These are phyloP conservation scores for Penicillium canariense DNA, from an alignment of 495 filamentous ascomycete genomes.

Conservation along the genomic window DNA sequence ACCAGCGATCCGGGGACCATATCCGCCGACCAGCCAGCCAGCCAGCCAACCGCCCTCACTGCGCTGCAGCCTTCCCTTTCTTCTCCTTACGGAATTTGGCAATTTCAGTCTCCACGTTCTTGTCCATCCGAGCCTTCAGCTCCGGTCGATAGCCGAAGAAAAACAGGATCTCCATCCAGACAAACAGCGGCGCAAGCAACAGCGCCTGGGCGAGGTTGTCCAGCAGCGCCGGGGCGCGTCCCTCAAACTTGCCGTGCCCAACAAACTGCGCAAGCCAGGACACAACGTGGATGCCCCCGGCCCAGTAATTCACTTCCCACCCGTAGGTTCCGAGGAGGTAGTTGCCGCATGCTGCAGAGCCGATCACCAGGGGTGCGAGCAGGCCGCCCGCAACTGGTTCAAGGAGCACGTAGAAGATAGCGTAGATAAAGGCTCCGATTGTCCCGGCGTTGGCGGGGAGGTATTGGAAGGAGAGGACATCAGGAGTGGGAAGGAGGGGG, in stretches of 20 bases:
- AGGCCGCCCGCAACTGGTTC: constrained; percentile 85
- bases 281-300: constrained; percentile 63
- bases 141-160: constrained; percentile 86
- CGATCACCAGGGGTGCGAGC: constrained; percentile 70
- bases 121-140: constrained; percentile 73
- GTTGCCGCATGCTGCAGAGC: constrained; percentile 68
- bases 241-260: constrained; percentile 88
- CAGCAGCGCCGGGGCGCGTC: constrained; percentile 80
- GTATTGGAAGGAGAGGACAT: constrained; percentile 66
- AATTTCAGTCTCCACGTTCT: constrained; percentile 66
- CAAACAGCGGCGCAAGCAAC: constrained; percentile 95
- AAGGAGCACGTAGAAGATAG: constrained; percentile 81
- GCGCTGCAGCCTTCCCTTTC: constrained; percentile 19
- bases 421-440: constrained; percentile 67
- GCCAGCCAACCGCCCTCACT: constrained; percentile 9
- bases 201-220: constrained; percentile 90
- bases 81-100: constrained; percentile 38
- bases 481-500: constrained; percentile 65
- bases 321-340: constrained; percentile 68
- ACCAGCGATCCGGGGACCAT: not conserved
- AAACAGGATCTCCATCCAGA: constrained; percentile 95
- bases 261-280: constrained; percentile 88
- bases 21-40: not conserved
- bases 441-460: constrained; percentile 82
- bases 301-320: constrained; percentile 64